Base-by-base conservation (phyloP, 106 monocot species). In the Allium cepa region DNA sequence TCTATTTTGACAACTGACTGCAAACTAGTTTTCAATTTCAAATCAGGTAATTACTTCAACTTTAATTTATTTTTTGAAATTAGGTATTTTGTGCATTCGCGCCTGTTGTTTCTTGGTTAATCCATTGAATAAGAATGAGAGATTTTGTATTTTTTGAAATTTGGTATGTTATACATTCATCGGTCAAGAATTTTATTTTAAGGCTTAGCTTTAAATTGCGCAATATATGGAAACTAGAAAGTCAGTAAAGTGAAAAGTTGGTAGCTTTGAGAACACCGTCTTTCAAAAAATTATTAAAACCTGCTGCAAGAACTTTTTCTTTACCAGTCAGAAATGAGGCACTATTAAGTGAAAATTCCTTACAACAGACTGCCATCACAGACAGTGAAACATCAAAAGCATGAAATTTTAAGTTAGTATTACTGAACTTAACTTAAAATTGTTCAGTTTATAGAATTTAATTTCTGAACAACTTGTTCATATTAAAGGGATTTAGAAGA, bases 401-500 rank as follows among this genome's bases (percentile, higher is more conserved):
- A 67, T 12, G 67, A 27, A 12, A 27, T 17, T 17, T 9, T 53
- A 53, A 10, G 13, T 13, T 9, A 53, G 13, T 53, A 53, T 53
- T 10, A 53, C 52, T 13, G 10, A 53, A 53, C 52, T 53, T 22
- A 22, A 53, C 13, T 53, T 10, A 53, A 53, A 53, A 53, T 53
- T 53, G 13, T 53, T 9, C 52, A 53, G 17, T 63, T 8, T 63
- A 53, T 53, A 53, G 9, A 13, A 53, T 53, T 10, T 53, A 53
- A 0, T 9, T 22, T 10, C 0, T 53, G 13, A 53, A 10, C 52
- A 53, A 13, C 13, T 9, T 53, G 1, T 13, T 53, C 79, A 79
- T 75, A 79, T 53, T n/a, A 68, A 76, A 50, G 79, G 69, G 45
- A 56, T 55, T 28, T 51, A 53, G 47, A 65, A 47, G 51, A 63